A percentile compares a stretch with the other conserved stretches of the same genome.
Evolutionary conservation across 2,329 filamentous ascomycete genomes (phyloP).

Genomic region (Cercospora sp.): DNA sequence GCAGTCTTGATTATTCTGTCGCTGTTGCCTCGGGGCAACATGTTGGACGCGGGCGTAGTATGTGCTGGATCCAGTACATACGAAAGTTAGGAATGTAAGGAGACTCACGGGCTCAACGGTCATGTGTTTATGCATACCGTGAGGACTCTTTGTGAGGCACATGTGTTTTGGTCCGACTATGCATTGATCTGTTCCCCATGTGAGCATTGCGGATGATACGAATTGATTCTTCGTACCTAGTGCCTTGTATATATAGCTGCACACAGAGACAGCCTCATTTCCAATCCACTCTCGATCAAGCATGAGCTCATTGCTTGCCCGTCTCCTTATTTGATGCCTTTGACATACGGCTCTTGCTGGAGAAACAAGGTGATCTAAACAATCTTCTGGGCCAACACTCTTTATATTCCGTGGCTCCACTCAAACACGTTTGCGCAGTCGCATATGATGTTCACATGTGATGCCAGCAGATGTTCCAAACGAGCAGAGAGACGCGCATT

Average conservation of each 20-base stretch:
- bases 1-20: too few relatives aligned
- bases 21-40: too few relatives aligned
- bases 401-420: background rate
- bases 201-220: background rate
- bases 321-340: background rate
- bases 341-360: background rate
- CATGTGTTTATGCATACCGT: too few relatives aligned
- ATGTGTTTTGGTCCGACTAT: too few relatives aligned
- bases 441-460: background rate
- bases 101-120: too few relatives aligned
- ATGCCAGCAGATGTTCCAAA: rapidly evolving
- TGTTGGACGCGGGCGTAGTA: too few relatives aligned
- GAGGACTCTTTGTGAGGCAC: too few relatives aligned
- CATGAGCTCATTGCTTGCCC: background rate
- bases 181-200: too few relatives aligned
- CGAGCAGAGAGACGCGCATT: background rate
- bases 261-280: background rate
- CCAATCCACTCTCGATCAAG: background rate
- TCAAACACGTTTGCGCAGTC: background rate
- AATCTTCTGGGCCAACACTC: background rate
- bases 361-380: too few relatives aligned
- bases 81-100: too few relatives aligned
- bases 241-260: background rate
- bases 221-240: background rate
- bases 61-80: too few relatives aligned